phyloP scores from a whole-genome alignment of 2,329 filamentous ascomycete genomes.

The Fonsecaea monophora region DNA sequence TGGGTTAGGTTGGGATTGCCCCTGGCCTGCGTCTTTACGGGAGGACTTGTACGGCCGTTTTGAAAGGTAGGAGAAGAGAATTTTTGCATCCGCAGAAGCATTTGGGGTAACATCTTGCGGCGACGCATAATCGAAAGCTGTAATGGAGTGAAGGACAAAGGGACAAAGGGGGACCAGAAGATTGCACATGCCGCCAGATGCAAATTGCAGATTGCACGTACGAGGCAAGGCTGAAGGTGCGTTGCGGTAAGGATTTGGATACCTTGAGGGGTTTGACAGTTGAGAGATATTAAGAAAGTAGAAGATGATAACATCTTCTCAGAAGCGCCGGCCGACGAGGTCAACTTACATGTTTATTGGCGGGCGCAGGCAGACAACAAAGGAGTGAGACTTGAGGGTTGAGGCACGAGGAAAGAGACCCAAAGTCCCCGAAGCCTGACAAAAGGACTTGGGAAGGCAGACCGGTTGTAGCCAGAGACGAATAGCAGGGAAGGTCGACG shows the following conservation, averaged over 20 bases:
- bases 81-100: constrained; percentile 24
- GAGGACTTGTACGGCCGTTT: constrained; percentile 24
- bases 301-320: neutral
- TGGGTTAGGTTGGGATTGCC: constrained; percentile 13
- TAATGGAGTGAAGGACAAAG: constrained; percentile 28
- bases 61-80: constrained; percentile 28
- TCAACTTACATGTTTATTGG: constrained; percentile 12
- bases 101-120: constrained; percentile 3
- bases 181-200: constrained; percentile 23
- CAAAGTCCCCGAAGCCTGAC: constrained; percentile 12
- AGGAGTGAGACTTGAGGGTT: neutral
- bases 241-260: neutral
- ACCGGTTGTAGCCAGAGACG: constrained; percentile 8
- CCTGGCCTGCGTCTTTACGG: neutral
- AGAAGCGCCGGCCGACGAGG: constrained; percentile 5
- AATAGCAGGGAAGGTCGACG: neutral
- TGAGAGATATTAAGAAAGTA: neutral
- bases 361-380: neutral
- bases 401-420: constrained; percentile 10
- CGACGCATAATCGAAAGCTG: constrained; percentile 2
- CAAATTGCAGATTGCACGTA: neutral
- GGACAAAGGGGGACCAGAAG: constrained; percentile 28
- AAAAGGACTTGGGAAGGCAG: constrained; percentile 4
- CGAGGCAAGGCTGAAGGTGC: constrained; percentile 13
- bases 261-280: neutral